Evolutionary conservation across 352 stramenopile genomes (phyloP).

Genomic region (Pythium volutum): DNA sequence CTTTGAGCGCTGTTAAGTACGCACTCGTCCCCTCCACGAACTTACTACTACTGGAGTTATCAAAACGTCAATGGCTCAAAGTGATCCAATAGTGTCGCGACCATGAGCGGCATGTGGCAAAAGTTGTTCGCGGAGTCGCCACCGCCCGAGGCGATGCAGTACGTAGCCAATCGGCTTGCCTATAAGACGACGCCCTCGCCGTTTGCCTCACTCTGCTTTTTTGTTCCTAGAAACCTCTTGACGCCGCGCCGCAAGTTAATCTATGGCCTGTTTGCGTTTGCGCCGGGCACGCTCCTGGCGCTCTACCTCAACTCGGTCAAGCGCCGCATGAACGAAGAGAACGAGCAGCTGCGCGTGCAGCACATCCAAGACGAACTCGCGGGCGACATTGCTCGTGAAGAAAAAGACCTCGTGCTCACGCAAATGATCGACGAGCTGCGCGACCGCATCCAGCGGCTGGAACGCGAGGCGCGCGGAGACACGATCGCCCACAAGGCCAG

Average conservation of each 20-base stretch:
- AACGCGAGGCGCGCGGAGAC: constrained; percentile 33
- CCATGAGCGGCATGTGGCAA: constrained; percentile 42
- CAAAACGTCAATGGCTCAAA: not conserved
- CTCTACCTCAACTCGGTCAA: constrained; percentile 76
- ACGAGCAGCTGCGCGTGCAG: constrained; percentile 41
- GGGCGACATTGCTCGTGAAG: constrained; percentile 33
- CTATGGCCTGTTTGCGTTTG: constrained; percentile 71
- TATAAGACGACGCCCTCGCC: too few species aligned
- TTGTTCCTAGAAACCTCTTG: constrained; percentile 44
- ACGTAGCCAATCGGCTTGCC: constrained; percentile 16
- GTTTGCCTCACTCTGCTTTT: not conserved
- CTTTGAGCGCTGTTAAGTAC: not conserved
- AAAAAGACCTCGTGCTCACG: constrained; percentile 53
- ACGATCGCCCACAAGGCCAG: constrained; percentile 6
- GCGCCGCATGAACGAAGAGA: constrained; percentile 61
- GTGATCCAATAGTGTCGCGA: not conserved
- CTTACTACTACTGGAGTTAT: not conserved
- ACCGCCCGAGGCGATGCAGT: constrained; percentile 69
- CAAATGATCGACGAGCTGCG: constrained; percentile 60
- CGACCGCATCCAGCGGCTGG: constrained; percentile 48
- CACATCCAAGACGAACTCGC: constrained; percentile 34
- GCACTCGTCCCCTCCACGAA: not conserved
- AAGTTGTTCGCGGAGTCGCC: constrained; percentile 71
- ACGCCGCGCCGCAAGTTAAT: constrained; percentile 59
- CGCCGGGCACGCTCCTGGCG: constrained; percentile 55